Conservation (phyloP, 2,329 filamentous ascomycete species). For the Pseudocercospora cruenta region DNA sequence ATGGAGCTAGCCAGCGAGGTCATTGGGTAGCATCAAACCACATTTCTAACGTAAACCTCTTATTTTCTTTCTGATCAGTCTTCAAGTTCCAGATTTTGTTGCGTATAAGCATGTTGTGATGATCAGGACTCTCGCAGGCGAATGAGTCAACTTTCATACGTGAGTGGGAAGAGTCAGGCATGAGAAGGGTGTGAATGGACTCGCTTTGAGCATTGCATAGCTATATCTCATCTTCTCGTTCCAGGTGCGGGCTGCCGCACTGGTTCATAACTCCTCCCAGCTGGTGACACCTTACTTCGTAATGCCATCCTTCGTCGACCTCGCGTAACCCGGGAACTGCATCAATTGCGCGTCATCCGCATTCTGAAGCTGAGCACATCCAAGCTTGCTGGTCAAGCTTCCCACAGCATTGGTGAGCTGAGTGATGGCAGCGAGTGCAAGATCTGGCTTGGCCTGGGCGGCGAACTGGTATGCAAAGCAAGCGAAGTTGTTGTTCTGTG, state of each 20-base stretch:
- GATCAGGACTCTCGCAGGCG: no score
- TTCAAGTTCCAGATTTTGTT: not conserved
- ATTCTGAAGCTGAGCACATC: slow-evolving; percentile 13
- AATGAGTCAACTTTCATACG: no score
- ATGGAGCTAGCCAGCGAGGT: not conserved
- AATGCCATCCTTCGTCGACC: slow-evolving; percentile 20
- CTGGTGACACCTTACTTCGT: not conserved
- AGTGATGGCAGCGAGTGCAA: slow-evolving; percentile 13
- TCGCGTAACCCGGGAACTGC: slow-evolving; percentile 21
- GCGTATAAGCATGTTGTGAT: not conserved
- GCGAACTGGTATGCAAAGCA: slow-evolving; percentile 43
- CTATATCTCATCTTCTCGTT: no score
- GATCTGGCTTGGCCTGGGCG: slow-evolving; percentile 20
- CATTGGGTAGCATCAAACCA: not conserved
- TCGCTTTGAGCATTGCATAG: no score
- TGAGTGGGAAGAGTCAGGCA: no score
- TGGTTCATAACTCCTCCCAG: not conserved
- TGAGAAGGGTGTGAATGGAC: not conserved
- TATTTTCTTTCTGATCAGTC: not conserved
- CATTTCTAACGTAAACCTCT: not conserved
- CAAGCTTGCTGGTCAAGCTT: slow-evolving; percentile 1
- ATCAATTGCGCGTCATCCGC: slow-evolving; percentile 12
- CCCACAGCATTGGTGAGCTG: slow-evolving; percentile 14
- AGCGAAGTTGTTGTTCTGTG: slow-evolving; percentile 51
- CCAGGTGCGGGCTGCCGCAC: no score